Conservation (phyloP, 2,329 filamentous ascomycete genomes). For the Fusarium proliferatum region DNA sequence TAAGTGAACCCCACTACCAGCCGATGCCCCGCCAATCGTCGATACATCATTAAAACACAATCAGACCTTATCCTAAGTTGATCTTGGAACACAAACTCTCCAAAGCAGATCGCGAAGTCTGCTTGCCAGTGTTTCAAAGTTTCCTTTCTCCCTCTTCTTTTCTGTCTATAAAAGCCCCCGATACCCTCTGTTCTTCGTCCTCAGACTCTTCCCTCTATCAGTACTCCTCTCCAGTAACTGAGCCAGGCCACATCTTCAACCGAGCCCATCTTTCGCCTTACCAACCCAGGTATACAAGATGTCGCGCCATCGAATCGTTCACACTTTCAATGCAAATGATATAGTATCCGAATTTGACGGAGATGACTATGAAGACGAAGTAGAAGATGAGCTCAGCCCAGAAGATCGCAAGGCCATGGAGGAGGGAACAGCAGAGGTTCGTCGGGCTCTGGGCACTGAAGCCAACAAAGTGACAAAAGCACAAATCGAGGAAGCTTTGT, state of each 20-base stretch:
- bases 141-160: background rate
- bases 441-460: slow-evolving; percentile 70
- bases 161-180: background rate
- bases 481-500: slow-evolving; percentile 89
- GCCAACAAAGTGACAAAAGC: slow-evolving; percentile 64
- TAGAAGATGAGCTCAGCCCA: slow-evolving; percentile 59
- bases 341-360: slow-evolving; percentile 62
- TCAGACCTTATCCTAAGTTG: background rate
- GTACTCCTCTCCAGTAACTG: background rate
- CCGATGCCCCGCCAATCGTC: slow-evolving; percentile 39
- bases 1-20: slow-evolving; percentile 39
- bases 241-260: background rate
- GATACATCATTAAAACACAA: slow-evolving; percentile 23
- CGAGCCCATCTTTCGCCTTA: background rate
- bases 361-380: slow-evolving; percentile 58
- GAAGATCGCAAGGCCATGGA: slow-evolving; percentile 67
- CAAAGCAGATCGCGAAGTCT: background rate
- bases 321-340: slow-evolving; percentile 61
- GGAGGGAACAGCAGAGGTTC: slow-evolving; percentile 73
- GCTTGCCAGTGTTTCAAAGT: background rate
- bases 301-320: slow-evolving; percentile 45
- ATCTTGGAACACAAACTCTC: background rate
- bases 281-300: slow-evolving; percentile 20
- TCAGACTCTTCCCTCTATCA: background rate
- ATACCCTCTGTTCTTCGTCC: background rate